These are phyloP conservation scores for Kazachstania bromeliacearum DNA, from an alignment of 805 yeast genomes.

Conservation along the genomic window DNA sequence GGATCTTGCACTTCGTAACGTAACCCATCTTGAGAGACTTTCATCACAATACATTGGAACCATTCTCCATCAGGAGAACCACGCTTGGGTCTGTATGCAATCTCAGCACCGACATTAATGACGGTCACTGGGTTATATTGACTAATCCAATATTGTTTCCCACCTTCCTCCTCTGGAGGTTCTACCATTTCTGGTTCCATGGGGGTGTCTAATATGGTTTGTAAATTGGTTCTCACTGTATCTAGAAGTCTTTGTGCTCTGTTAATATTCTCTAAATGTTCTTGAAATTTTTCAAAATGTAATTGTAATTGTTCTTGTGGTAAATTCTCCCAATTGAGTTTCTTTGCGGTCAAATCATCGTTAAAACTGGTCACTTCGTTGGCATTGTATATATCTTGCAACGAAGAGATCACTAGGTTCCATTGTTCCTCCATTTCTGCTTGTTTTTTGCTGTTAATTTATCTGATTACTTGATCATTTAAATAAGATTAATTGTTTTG, in stretches of 20 bases:
- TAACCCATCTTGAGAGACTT: slow-evolving; percentile 63
- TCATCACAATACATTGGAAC: slow-evolving; percentile 89
- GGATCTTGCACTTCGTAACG: slow-evolving; percentile 91
- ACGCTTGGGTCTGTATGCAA: slow-evolving; percentile 71
- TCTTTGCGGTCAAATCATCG: slow-evolving; percentile 23
- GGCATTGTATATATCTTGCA: slow-evolving; percentile 58
- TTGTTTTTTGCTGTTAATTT: too few species aligned
- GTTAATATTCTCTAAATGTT: slow-evolving; percentile 50
- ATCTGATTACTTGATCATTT: too few species aligned
- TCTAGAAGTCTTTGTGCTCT: slow-evolving; percentile 38
- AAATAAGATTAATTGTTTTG: too few species aligned
- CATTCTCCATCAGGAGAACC: slow-evolving; percentile 63
- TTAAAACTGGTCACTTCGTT: slow-evolving; percentile 49
- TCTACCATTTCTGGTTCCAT: not conserved
- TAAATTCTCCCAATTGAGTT: slow-evolving; percentile 26
- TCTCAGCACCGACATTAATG: slow-evolving; percentile 62
- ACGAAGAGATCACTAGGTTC: slow-evolving; percentile 56
- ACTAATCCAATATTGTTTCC: slow-evolving; percentile 45
- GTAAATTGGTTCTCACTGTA: slow-evolving; percentile 38
- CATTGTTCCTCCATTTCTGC: slow-evolving; percentile 47
- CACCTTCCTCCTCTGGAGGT: not conserved
- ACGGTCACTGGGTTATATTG: slow-evolving; percentile 53
- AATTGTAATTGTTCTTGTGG: slow-evolving; percentile 33
- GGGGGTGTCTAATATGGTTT: slow-evolving; percentile 30
- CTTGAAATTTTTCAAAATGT: slow-evolving; percentile 35